A percentile compares a stretch with the other conserved stretches of the same genome.
These are phyloP conservation scores for Mycena citricolor DNA, from an alignment of 1,284 basidiomycete species.

Conservation along the genomic window DNA sequence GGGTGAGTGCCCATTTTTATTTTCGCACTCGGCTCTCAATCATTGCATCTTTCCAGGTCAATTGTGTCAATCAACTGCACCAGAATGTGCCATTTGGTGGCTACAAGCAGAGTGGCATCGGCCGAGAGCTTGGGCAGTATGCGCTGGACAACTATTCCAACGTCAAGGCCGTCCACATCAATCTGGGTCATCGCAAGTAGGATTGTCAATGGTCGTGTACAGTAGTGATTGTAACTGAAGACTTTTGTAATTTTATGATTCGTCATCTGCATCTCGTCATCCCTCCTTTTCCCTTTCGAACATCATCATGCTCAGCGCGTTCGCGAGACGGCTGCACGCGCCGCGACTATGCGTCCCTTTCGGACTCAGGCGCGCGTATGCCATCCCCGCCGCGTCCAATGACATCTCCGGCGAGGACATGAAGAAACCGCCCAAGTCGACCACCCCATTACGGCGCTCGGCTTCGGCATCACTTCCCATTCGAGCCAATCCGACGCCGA, in stretches of 20 bases:
- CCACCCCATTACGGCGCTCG: conserved; percentile 72
- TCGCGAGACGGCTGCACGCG: too few relatives aligned
- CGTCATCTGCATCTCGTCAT: too few relatives aligned
- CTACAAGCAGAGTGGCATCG: conserved; percentile 70
- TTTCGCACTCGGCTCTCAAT: too few relatives aligned
- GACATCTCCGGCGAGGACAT: conserved; percentile 25
- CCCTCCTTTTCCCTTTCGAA: too few relatives aligned
- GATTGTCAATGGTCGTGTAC: too few relatives aligned
- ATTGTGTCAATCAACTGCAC: conserved; percentile 64
- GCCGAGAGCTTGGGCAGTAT: conserved; percentile 78
- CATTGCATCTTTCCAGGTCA: conserved; percentile 39
- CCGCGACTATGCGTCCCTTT: too few relatives aligned
- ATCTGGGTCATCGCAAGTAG: conserved; percentile 43
- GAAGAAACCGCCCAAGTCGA: conserved; percentile 49
- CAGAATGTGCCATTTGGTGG: conserved; percentile 72
- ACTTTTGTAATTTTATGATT: too few relatives aligned
- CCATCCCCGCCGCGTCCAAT: conserved; percentile 8
- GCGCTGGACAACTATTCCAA: conserved; percentile 70
- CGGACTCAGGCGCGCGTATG: conserved; percentile 12
- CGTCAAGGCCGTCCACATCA: conserved; percentile 77
- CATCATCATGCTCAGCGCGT: too few relatives aligned
- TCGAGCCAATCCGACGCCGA: conserved; percentile 76
- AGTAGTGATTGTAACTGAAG: too few relatives aligned
- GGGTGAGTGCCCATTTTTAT: conserved; percentile 29
- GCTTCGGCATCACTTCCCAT: conserved; percentile 77